phyloP scores from a whole-genome alignment of 345 rosid species.

The Melaleuca alternifolia region DNA sequence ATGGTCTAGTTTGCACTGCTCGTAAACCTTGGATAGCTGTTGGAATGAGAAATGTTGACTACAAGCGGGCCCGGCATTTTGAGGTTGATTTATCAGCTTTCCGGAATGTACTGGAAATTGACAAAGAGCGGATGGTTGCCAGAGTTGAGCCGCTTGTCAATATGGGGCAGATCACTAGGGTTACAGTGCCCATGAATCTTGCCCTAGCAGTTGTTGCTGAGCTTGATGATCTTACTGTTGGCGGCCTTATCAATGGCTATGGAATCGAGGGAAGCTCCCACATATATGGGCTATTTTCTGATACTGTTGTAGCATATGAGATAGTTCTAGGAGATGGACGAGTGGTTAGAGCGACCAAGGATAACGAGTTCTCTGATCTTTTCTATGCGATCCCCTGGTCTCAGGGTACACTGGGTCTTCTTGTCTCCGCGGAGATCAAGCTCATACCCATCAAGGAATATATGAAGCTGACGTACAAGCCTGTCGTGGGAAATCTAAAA shows the following conservation, averaged over 20 bases:
- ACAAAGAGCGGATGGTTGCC: conserved; percentile 85
- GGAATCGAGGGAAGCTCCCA: conserved; percentile 99
- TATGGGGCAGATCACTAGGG: conserved; percentile 96
- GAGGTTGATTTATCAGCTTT: conserved; percentile 91
- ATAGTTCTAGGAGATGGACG: conserved; percentile 78
- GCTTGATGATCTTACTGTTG: conserved; percentile 98
- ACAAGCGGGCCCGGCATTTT: conserved; percentile 88
- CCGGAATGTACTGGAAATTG: conserved; percentile 71
- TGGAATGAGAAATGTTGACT: conserved; percentile 99
- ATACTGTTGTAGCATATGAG: conserved; percentile 95
- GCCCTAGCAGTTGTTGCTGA: conserved; percentile 98
- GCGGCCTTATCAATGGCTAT: conserved; percentile 97
- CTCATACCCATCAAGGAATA: conserved; percentile 85
- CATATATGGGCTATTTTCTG: conserved; percentile 88
- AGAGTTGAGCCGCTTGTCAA: conserved; percentile 95
- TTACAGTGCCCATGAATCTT: conserved; percentile 81
- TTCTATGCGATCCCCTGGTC: conserved; percentile 97
- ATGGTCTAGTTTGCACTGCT: conserved; percentile 98
- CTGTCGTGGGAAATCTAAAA: conserved; percentile 57
- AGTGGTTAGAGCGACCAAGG: conserved; percentile 89
- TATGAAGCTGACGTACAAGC: conserved; percentile 90
- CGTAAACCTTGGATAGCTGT: conserved; percentile 99
- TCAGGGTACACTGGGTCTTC: conserved; percentile 95
- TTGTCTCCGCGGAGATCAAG: conserved; percentile 87
- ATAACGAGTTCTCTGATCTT: conserved; percentile 86